Conservation (phyloP, 129 eudicot species). For the Pseudognaphalium luteoalbum region DNA sequence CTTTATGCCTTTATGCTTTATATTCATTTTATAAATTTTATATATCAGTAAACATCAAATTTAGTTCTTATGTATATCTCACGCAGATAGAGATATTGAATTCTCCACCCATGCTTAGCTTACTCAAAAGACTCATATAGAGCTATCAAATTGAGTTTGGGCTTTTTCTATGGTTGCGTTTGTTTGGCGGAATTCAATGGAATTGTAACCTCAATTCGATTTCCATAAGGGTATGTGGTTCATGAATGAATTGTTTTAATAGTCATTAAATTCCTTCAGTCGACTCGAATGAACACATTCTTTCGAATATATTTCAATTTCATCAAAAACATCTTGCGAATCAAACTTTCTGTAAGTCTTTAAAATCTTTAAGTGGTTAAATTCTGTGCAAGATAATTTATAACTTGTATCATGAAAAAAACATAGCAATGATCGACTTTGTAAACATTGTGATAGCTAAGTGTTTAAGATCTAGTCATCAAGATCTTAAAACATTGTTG, state of each 20-base stretch:
- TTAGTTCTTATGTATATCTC: background rate
- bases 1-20: conserved; percentile 4
- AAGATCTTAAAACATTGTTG: background rate
- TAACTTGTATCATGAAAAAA: background rate
- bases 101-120: background rate
- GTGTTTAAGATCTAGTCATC: background rate
- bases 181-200: too few relatives aligned
- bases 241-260: too few relatives aligned
- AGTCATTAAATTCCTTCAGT: too few relatives aligned
- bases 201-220: too few relatives aligned
- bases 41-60: background rate
- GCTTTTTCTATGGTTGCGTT: too few relatives aligned
- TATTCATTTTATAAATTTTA: background rate
- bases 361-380: background rate
- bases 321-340: too few relatives aligned
- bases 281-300: too few relatives aligned
- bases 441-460: conserved; percentile 3
- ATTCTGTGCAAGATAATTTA: background rate
- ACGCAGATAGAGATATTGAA: background rate
- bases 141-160: too few relatives aligned
- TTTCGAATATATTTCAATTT: too few relatives aligned
- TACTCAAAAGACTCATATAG: background rate
- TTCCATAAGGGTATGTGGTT: too few relatives aligned
- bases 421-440: too few relatives aligned
- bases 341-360: too few relatives aligned